These are phyloP conservation scores for Podila verticillata DNA, from an alignment of 192 early-diverging fungal genomes.

Conservation along the genomic window DNA sequence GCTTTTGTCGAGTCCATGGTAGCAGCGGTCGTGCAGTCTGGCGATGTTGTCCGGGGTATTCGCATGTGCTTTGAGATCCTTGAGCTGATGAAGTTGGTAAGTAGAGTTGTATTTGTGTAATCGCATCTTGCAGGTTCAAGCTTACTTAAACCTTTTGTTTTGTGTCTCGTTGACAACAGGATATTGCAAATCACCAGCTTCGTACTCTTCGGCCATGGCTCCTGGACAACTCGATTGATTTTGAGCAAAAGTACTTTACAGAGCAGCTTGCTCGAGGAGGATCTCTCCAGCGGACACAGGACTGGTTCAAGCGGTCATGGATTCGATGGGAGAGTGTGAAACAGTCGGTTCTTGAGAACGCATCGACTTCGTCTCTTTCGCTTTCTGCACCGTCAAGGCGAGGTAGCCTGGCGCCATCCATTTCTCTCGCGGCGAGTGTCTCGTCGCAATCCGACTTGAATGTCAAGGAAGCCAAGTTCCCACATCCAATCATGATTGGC, in stretches of 20 bases:
- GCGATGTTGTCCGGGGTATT: constrained; percentile 71
- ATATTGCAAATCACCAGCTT: constrained; percentile 55
- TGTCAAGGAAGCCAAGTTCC: background rate
- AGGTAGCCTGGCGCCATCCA: background rate
- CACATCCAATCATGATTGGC: background rate
- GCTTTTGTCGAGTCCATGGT: constrained; percentile 73
- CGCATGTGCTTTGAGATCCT: constrained; percentile 79
- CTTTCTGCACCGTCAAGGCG: constrained; percentile 5
- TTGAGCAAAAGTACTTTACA: constrained; percentile 55
- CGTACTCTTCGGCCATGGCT: constrained; percentile 47
- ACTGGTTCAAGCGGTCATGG: constrained; percentile 53
- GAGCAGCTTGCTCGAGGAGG: constrained; percentile 34
- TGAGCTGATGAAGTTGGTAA: constrained; percentile 65
- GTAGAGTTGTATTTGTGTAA: background rate
- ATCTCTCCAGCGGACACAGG: constrained; percentile 19
- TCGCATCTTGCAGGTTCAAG: background rate
- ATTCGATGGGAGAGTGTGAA: constrained; percentile 42
- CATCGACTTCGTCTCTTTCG: background rate
- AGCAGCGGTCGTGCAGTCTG: constrained; percentile 59
- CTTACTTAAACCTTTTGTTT: background rate
- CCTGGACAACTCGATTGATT: constrained; percentile 53
- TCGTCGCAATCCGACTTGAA: background rate
- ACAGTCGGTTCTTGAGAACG: constrained; percentile 27
- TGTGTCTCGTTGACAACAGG: constrained; percentile 12
- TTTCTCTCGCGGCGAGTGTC: background rate